A percentile compares a stretch with the other conserved stretches of the same genome.
Evolutionary conservation across 352 stramenopile genomes (phyloP).

Genomic region (Halophytophthora batemanensis): DNA sequence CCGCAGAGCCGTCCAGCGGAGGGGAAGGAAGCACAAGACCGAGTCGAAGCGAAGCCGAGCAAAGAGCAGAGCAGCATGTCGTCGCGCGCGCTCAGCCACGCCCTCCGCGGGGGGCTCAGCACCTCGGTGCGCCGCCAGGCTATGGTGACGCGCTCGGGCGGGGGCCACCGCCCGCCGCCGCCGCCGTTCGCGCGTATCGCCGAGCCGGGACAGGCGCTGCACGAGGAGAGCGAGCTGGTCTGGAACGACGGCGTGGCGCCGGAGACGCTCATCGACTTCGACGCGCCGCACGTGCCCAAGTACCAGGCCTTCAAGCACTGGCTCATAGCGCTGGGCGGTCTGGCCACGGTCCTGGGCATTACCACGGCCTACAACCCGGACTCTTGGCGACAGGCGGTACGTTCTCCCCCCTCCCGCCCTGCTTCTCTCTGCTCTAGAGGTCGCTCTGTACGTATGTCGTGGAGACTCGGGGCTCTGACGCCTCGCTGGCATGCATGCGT

Average conservation of each 20-base stretch:
- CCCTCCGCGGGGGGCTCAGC: conserved; percentile 60
- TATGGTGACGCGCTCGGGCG: conserved; percentile 41
- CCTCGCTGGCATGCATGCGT: conserved; percentile 1
- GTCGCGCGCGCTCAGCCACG: conserved; percentile 54
- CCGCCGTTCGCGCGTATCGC: conserved; percentile 80
- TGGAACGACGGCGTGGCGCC: conserved; percentile 86
- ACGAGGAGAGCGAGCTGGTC: conserved; percentile 80
- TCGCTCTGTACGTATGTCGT: neutral
- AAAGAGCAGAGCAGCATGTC: conserved; percentile 37
- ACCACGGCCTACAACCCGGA: conserved; percentile 82
- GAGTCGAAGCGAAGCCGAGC: neutral
- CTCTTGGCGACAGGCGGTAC: conserved; percentile 74
- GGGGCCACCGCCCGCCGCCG: conserved; percentile 65
- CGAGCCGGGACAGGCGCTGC: conserved; percentile 53
- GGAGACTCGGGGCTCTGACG: neutral
- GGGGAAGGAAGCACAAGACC: neutral
- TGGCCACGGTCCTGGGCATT: conserved; percentile 74
- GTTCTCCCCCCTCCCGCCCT: conserved; percentile 5
- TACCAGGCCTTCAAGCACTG: conserved; percentile 69
- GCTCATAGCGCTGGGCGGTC: conserved; percentile 43
- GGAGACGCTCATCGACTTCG: conserved; percentile 88
- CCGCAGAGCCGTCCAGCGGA: conserved; percentile 3
- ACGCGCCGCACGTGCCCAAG: conserved; percentile 82
- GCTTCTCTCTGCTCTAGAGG: neutral
- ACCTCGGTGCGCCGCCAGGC: conserved; percentile 47